Conservation (phyloP, 1,139 yeast species). For the Saccharomyces hybrid region DNA sequence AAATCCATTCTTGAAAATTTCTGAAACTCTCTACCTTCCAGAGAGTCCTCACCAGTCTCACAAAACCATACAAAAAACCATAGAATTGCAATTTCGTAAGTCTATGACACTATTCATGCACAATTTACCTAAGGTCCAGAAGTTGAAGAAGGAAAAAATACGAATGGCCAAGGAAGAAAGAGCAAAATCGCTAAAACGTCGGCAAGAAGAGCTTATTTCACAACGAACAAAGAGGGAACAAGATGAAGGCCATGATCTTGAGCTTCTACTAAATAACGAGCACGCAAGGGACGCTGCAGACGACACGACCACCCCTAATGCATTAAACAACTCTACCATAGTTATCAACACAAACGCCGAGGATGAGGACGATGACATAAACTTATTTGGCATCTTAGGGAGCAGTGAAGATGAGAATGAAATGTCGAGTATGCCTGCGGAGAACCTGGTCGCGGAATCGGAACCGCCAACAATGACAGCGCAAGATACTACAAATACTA, state of each 20-base stretch:
- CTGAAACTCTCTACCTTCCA: slow-evolving; percentile 6
- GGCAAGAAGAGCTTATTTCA: neutral
- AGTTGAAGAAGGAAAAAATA: slow-evolving; percentile 7
- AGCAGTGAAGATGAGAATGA: slow-evolving; percentile 22
- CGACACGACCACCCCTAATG: neutral
- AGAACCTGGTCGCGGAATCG: neutral
- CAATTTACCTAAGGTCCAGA: slow-evolving; percentile 7
- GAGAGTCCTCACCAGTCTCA: slow-evolving; percentile 7
- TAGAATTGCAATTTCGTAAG: slow-evolving; percentile 5
- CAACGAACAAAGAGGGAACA: slow-evolving; percentile 11
- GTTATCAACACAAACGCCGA: slow-evolving; percentile 14
- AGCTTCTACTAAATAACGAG: neutral
- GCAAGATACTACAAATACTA: slow-evolving; percentile 1
- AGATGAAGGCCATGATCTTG: slow-evolving; percentile 10
- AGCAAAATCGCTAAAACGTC: slow-evolving; percentile 7
- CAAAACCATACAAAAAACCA: slow-evolving; percentile 3
- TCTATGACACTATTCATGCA: slow-evolving; percentile 3
- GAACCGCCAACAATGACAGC: slow-evolving; percentile 1
- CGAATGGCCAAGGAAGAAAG: slow-evolving; percentile 14
- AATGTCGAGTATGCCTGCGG: neutral
- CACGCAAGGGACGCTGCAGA: neutral
- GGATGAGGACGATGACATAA: slow-evolving; percentile 20
- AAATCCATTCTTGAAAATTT: slow-evolving; percentile 24
- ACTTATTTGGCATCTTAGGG: slow-evolving; percentile 20
- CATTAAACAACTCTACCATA: slow-evolving; percentile 9